Evolutionary conservation across 148 eudicot species (phyloP).

Genomic region (Drosera capensis): DNA sequence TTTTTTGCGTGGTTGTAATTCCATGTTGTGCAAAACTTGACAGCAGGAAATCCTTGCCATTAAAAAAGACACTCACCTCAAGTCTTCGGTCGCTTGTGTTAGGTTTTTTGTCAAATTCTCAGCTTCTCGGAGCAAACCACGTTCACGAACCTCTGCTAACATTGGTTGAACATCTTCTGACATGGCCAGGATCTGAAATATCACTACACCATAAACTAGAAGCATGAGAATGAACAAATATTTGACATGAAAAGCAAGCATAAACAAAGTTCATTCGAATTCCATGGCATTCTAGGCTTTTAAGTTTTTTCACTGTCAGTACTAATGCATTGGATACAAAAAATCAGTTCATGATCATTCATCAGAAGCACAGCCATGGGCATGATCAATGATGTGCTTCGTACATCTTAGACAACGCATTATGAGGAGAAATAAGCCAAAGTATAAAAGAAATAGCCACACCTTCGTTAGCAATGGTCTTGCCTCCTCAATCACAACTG

Average conservation of each 20-base stretch:
- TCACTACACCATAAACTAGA: slow-evolving; percentile 46
- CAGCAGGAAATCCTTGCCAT: neutral
- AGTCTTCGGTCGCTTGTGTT: slow-evolving; percentile 67
- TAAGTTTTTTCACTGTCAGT: too few species aligned
- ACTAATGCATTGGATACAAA: too few species aligned
- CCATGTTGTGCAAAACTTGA: neutral
- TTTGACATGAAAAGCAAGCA: neutral
- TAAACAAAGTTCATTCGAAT: neutral
- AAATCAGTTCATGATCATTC: too few species aligned
- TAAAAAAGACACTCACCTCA: slow-evolving; percentile 38
- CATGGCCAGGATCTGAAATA: slow-evolving; percentile 79
- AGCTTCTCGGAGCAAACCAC: slow-evolving; percentile 87
- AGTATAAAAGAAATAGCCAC: slow-evolving; percentile 6
- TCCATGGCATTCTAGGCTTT: too few species aligned
- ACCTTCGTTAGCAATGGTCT: slow-evolving; percentile 72
- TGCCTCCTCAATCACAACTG: slow-evolving; percentile 72
- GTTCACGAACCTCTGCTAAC: slow-evolving; percentile 64
- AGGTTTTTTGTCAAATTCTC: slow-evolving; percentile 80
- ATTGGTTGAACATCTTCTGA: slow-evolving; percentile 90
- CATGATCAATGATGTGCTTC: neutral
- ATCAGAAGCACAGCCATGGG: too few species aligned
- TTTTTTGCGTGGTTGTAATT: neutral
- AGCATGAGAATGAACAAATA: slow-evolving; percentile 19
- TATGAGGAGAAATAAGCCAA: neutral
- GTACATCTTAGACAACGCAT: neutral